Conservation (phyloP, 352 stramenopile species). For the Pythium brassicae region DNA sequence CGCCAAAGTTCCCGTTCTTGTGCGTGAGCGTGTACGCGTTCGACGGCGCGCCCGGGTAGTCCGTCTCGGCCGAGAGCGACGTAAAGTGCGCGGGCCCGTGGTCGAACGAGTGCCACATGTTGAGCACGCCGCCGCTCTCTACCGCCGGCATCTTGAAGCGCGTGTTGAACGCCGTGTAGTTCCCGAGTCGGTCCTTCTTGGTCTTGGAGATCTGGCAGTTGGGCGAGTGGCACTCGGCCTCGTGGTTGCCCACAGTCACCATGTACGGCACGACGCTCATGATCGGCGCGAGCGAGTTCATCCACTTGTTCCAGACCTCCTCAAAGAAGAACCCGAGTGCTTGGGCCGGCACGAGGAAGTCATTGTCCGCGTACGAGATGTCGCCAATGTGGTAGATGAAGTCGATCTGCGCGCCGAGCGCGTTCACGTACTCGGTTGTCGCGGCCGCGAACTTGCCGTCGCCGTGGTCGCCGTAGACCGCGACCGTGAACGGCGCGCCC, state of each 20-base stretch:
- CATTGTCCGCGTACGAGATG: constrained; percentile 45
- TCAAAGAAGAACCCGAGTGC: constrained; percentile 79
- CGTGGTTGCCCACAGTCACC: constrained; percentile 83
- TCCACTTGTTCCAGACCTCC: constrained; percentile 83
- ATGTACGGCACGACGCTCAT: constrained; percentile 78
- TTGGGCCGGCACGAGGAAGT: constrained; percentile 21
- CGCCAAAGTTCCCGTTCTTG: constrained; percentile 40
- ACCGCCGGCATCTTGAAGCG: constrained; percentile 83
- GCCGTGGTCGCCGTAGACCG: constrained; percentile 56
- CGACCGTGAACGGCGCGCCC: constrained; percentile 32
- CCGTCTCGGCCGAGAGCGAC: constrained; percentile 77
- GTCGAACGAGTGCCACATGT: constrained; percentile 91
- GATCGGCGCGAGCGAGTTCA: constrained; percentile 53
- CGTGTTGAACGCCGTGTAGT: constrained; percentile 82
- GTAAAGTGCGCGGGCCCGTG: constrained; percentile 81
- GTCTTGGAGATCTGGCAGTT: constrained; percentile 37
- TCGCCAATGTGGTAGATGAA: constrained; percentile 75
- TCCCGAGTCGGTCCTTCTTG: constrained; percentile 57
- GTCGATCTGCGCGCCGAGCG: constrained; percentile 30
- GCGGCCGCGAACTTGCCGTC: constrained; percentile 29
- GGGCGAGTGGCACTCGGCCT: constrained; percentile 82
- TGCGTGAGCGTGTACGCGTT: constrained; percentile 32
- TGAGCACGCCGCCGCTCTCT: constrained; percentile 48
- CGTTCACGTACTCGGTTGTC: constrained; percentile 37
- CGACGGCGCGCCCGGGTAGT: constrained; percentile 34